These are phyloP conservation scores for Oxytropis ochrocephala DNA, from an alignment of 306 rosid species.

Conservation along the genomic window DNA sequence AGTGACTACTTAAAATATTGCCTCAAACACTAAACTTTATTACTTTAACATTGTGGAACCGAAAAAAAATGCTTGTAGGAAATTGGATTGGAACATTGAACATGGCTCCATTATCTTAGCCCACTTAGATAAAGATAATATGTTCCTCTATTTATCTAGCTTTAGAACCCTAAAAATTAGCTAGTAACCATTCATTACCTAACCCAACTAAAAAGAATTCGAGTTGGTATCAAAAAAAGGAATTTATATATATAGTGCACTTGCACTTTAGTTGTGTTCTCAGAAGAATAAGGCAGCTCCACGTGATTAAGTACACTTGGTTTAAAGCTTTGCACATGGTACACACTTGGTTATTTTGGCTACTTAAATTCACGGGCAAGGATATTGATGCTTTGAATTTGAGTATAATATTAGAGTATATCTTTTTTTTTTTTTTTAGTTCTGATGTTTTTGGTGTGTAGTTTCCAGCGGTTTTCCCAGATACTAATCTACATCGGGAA, in stretches of 20 bases:
- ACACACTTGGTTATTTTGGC: too few relatives aligned
- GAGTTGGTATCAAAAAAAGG: conserved; percentile 5
- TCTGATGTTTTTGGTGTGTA: too few relatives aligned
- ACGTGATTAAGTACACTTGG: too few relatives aligned
- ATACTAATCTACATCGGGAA: too few relatives aligned
- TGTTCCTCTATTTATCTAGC: conserved; percentile 12
- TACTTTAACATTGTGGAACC: conserved; percentile 17
- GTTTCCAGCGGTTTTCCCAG: too few relatives aligned
- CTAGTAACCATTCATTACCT: conserved; percentile 20
- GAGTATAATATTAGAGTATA: too few relatives aligned
- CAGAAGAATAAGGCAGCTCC: conserved; percentile 23
- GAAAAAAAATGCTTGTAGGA: not conserved
- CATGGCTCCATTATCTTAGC: conserved; percentile 13
- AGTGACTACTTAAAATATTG: conserved; percentile 20
- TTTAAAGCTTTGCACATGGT: too few relatives aligned
- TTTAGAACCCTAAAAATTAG: conserved; percentile 1
- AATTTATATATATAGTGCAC: not conserved
- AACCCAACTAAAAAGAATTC: conserved; percentile 4
- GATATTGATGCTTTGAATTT: not conserved
- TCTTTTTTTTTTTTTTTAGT: too few relatives aligned
- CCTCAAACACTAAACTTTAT: conserved; percentile 22
- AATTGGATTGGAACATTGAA: conserved; percentile 22
- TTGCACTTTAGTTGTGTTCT: conserved; percentile 1
- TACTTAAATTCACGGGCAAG: not conserved
- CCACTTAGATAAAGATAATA: conserved; percentile 13